A percentile compares a stretch with the other conserved stretches of the same genome.
Evolutionary conservation across 202 grass and related monocot genomes (phyloP).

Genomic region (Cymbopogon flexuosus): DNA sequence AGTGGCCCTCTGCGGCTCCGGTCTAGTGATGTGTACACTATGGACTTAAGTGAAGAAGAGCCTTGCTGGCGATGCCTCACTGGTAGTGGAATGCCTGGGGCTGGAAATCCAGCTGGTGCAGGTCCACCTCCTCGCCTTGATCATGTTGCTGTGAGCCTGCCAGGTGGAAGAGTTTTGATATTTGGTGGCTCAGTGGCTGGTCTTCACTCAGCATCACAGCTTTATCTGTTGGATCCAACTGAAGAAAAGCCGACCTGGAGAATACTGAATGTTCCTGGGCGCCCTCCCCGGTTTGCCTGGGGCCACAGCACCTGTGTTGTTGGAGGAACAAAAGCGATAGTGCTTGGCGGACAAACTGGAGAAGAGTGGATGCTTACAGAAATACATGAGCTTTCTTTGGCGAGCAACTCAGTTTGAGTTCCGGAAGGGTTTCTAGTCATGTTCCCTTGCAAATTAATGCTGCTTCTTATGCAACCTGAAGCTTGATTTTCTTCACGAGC

Average conservation of each 20-base stretch:
- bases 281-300: slow-evolving; percentile 73
- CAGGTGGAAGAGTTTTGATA: slow-evolving; percentile 72
- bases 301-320: slow-evolving; percentile 92
- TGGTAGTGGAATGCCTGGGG: slow-evolving; percentile 86
- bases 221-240: slow-evolving; percentile 84
- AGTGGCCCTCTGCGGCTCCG: slow-evolving; percentile 72
- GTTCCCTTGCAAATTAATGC: slow-evolving; percentile 7
- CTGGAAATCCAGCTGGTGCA: slow-evolving; percentile 77
- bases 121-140: slow-evolving; percentile 88
- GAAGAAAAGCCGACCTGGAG: slow-evolving; percentile 96
- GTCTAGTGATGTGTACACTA: slow-evolving; percentile 86
- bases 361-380: slow-evolving; percentile 95
- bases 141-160: slow-evolving; percentile 82
- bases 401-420: slow-evolving; percentile 46
- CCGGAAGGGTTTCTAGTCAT: background rate
- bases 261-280: slow-evolving; percentile 75
- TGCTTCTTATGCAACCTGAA: background rate
- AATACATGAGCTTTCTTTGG: slow-evolving; percentile 82
- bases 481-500: slow-evolving; percentile 18
- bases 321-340: slow-evolving; percentile 76
- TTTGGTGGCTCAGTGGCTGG: slow-evolving; percentile 91
- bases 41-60: slow-evolving; percentile 84
- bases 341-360: slow-evolving; percentile 83
- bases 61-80: slow-evolving; percentile 84
- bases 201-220: slow-evolving; percentile 80